Evolutionary conservation across 805 yeast genomes (phyloP).

Genomic region (Candida tibetensis): DNA sequence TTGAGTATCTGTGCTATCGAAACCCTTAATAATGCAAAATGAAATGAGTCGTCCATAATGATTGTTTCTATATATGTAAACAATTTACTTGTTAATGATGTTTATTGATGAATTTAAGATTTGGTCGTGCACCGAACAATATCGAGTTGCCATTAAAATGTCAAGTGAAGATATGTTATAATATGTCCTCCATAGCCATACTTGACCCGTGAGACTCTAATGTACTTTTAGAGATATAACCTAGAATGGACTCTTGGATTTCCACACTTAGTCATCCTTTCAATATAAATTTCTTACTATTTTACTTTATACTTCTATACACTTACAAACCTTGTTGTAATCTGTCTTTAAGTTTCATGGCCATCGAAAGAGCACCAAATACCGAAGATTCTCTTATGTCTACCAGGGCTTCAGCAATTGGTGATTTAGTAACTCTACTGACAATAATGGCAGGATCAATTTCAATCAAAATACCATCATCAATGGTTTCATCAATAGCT

Average conservation of each 20-base stretch:
- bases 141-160: too few relatives aligned
- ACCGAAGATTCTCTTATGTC: conserved; percentile 73
- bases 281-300: background rate
- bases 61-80: conserved; percentile 14
- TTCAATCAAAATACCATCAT: conserved; percentile 90
- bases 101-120: too few relatives aligned
- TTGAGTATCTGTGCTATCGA: conserved; percentile 59
- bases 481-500: conserved; percentile 88
- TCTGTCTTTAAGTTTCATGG: conserved; percentile 59
- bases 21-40: conserved; percentile 36
- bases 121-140: conserved; percentile 3
- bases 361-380: conserved; percentile 83
- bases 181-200: too few relatives aligned
- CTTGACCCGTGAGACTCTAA: too few relatives aligned
- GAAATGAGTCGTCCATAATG: conserved; percentile 39
- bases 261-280: too few relatives aligned
- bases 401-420: conserved; percentile 39
- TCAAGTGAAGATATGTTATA: too few relatives aligned
- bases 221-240: too few relatives aligned
- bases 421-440: conserved; percentile 86
- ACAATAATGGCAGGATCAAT: conserved; percentile 85
- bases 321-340: conserved; percentile 44
- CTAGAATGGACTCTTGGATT: too few relatives aligned
- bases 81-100: conserved; percentile 3
- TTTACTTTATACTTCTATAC: background rate